Evolutionary conservation across 2,329 filamentous ascomycete species (phyloP), one percentile per base, ranked within the genome.

Genomic region (Penicillium sp.): DNA sequence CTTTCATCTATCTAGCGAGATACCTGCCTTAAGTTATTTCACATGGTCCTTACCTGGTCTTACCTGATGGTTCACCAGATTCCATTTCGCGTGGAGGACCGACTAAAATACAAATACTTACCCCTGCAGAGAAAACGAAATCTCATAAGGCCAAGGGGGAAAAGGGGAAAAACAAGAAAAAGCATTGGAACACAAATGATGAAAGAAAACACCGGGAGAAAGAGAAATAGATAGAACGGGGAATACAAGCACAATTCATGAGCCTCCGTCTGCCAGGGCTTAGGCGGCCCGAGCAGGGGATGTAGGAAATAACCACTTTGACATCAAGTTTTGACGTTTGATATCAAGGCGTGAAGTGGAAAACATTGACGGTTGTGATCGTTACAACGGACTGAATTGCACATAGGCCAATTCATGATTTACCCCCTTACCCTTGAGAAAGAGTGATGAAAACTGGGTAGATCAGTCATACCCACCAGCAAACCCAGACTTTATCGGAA

Each of bases 51-150:
- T 75, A 76, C 73, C 74, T 73, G 71, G 70, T 72, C 73, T 75
- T 74, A 75, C 72, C 74, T 75, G 61, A 65, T 37, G 54, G 56
- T 53, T 60, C 56, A 55, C 60, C 50, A 52, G 51, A 52, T 54
- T 55, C 62, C 56, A 39, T 55, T 55, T 46, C 35, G 40, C 27
- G 21, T 23, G 18, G 49, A 49, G 46, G 47, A 54, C 65, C 64
- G 62, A 66, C 66, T 73, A 75, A 72, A 68, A 62, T 76, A 76
- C 74, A 55, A 39, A 77, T 75, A 77, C 75, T 74, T 72, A 74
- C 68, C 72, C 67, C 52, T 39, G 52, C 8, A 51, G 34, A 55
- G 42, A 25, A 51, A 69, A 68, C 59, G 69, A 62, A 21, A 34
- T 49, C 34, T 29, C 54, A 23, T 27, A 42, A 25, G 46, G 21